phyloP scores from a whole-genome alignment of 306 rosid species.

The Cucumis cinereus region DNA sequence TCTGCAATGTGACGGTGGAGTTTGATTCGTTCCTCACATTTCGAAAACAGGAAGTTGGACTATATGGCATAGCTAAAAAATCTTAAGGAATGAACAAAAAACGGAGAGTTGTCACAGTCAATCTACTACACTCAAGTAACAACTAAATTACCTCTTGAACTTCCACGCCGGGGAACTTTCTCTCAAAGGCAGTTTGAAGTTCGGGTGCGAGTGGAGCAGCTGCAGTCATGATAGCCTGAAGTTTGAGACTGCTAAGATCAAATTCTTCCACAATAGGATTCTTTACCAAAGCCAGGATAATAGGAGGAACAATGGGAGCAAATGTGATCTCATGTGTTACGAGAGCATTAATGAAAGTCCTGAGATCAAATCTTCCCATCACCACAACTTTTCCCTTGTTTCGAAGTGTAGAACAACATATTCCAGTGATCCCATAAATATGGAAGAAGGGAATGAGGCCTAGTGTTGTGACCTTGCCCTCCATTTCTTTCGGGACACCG shows the following conservation, averaged over 20 bases:
- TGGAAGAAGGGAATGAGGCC: conserved; percentile 85
- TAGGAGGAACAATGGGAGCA: conserved; percentile 90
- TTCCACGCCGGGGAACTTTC: conserved; percentile 63
- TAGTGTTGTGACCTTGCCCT: conserved; percentile 61
- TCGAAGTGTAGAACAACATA: conserved; percentile 72
- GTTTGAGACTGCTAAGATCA: conserved; percentile 69
- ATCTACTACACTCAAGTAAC: neutral
- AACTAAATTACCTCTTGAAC: conserved; percentile 53
- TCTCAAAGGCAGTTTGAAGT: conserved; percentile 48
- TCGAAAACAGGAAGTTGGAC: neutral
- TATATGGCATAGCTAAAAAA: neutral
- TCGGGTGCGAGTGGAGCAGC: conserved; percentile 96
- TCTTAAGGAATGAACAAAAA: neutral
- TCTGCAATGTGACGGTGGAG: neutral
- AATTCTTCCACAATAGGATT: conserved; percentile 72
- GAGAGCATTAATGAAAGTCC: conserved; percentile 58
- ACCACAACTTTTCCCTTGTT: conserved; percentile 88
- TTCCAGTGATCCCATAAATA: conserved; percentile 86
- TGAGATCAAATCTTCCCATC: conserved; percentile 67
- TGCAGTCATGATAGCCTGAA: conserved; percentile 76
- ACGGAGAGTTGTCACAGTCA: neutral
- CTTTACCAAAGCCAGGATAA: conserved; percentile 66
- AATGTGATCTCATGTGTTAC: conserved; percentile 59
- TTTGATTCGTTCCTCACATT: neutral
- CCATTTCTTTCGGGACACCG: conserved; percentile 38